Percentiles rank a stretch among this genome's conserved stretches.
phyloP scores from a whole-genome alignment of 176 grass and related monocot genomes.

The Tillandsia fasciculata region DNA sequence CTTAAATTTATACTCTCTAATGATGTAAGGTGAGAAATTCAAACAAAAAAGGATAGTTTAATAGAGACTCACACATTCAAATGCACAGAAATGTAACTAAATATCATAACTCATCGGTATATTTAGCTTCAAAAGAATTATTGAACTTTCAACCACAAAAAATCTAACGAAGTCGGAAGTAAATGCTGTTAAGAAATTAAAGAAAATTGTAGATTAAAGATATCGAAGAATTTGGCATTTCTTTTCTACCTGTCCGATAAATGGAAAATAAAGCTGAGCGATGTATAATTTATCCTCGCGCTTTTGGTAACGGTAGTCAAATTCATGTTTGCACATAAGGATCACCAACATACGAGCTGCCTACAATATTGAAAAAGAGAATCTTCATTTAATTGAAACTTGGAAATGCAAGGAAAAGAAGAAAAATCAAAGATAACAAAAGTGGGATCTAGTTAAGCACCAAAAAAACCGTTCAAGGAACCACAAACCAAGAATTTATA shows the following conservation, averaged over 20 bases:
- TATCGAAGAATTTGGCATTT: background rate
- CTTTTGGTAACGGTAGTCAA: constrained; percentile 92
- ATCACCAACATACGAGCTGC: constrained; percentile 96
- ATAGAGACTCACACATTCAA: too few relatives aligned
- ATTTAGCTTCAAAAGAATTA: too few relatives aligned
- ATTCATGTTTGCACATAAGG: constrained; percentile 98
- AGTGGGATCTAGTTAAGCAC: background rate
- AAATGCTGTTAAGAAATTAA: background rate
- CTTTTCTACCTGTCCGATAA: constrained; percentile 77
- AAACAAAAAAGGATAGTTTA: too few relatives aligned
- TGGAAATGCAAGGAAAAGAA: background rate
- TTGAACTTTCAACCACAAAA: too few relatives aligned
- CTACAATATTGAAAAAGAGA: constrained; percentile 29
- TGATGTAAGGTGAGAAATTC: too few relatives aligned
- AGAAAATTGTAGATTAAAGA: background rate
- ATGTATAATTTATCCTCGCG: constrained; percentile 94
- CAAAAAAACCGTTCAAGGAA: background rate
- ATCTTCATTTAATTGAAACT: constrained; percentile 15
- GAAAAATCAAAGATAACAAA: background rate
- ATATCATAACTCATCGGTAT: too few relatives aligned
- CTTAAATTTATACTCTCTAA: too few relatives aligned
- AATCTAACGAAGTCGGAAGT: too few relatives aligned
- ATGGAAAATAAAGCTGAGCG: constrained; percentile 89
- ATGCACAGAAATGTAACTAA: too few relatives aligned
- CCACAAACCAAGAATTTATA: background rate